A percentile compares a stretch with the other conserved stretches of the same genome.
Evolutionary conservation across 2,329 filamentous ascomycete species (phyloP).

Genomic region (Nothopassalora personata): DNA sequence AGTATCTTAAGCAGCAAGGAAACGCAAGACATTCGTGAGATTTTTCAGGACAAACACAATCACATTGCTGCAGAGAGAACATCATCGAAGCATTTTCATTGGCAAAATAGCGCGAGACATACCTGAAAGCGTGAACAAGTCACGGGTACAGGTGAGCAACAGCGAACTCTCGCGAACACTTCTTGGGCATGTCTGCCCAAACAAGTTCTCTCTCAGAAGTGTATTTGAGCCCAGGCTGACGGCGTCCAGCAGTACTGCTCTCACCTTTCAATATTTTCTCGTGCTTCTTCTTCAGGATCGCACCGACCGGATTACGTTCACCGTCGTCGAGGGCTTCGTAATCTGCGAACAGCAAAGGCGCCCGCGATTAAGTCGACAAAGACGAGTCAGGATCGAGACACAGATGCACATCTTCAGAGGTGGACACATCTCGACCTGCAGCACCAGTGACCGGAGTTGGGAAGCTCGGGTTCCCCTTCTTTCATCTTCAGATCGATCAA

Average conservation of each 20-base stretch:
- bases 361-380: slow-evolving; percentile 14
- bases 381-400: slow-evolving; percentile 43
- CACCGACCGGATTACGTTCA: slow-evolving; percentile 34
- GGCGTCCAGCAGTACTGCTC: neutral
- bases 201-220: slow-evolving; percentile 15
- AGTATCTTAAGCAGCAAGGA: neutral
- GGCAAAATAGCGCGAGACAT: too few relatives aligned
- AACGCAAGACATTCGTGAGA: slow-evolving; percentile 22
- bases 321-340: slow-evolving; percentile 49
- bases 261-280: neutral
- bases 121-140: slow-evolving; percentile 34
- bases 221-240: slow-evolving; percentile 1
- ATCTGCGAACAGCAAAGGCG: slow-evolving; percentile 45
- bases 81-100: too few relatives aligned
- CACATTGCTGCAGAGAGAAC: slow-evolving; percentile 22
- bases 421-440: slow-evolving; percentile 32
- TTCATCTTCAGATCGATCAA: slow-evolving; percentile 35
- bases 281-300: slow-evolving; percentile 3
- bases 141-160: slow-evolving; percentile 35
- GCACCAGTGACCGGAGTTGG: slow-evolving; percentile 16
- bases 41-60: slow-evolving; percentile 36
- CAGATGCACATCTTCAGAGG: slow-evolving; percentile 47
- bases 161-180: slow-evolving; percentile 27
- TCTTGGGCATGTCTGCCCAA: slow-evolving; percentile 20
- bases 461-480: slow-evolving; percentile 2